These are phyloP conservation scores for Neurospora pannonica DNA, from an alignment of 495 filamentous ascomycete genomes.

Conservation along the genomic window DNA sequence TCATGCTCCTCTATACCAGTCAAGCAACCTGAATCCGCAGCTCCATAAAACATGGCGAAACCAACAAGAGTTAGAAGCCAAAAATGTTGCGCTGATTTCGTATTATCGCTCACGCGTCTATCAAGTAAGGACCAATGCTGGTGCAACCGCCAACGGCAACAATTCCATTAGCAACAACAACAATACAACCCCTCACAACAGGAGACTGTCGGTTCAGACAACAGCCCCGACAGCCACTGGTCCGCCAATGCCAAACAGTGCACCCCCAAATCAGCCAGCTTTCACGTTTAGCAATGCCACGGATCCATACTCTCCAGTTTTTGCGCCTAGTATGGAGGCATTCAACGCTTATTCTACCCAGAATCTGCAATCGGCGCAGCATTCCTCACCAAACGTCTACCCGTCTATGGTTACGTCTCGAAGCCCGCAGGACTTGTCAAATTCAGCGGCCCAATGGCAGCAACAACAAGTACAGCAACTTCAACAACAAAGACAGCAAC, in stretches of 20 bases:
- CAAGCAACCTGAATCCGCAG: not conserved
- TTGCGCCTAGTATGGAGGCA: not conserved
- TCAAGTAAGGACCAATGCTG: not conserved
- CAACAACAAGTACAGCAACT: slow-evolving; percentile 15
- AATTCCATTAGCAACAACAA: not conserved
- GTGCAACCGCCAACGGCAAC: not conserved
- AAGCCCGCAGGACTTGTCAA: not conserved
- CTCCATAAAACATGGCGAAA: not conserved
- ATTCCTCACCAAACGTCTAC: not conserved
- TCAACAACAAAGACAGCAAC: slow-evolving; percentile 28
- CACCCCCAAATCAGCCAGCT: not conserved
- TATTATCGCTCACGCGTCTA: not conserved
- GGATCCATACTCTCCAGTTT: not conserved
- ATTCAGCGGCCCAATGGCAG: not conserved
- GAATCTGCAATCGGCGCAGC: not conserved
- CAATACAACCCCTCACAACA: not conserved
- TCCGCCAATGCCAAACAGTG: not conserved
- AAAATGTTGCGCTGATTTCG: not conserved
- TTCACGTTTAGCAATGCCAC: not conserved
- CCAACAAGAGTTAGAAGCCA: not conserved
- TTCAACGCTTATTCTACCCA: not conserved
- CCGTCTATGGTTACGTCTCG: not conserved
- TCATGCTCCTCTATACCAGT: not conserved
- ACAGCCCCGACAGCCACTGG: not conserved
- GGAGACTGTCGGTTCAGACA: not conserved